These are phyloP conservation scores for Aspergillus sp. DNA, from an alignment of 2,329 filamentous ascomycete genomes.

Conservation along the genomic window DNA sequence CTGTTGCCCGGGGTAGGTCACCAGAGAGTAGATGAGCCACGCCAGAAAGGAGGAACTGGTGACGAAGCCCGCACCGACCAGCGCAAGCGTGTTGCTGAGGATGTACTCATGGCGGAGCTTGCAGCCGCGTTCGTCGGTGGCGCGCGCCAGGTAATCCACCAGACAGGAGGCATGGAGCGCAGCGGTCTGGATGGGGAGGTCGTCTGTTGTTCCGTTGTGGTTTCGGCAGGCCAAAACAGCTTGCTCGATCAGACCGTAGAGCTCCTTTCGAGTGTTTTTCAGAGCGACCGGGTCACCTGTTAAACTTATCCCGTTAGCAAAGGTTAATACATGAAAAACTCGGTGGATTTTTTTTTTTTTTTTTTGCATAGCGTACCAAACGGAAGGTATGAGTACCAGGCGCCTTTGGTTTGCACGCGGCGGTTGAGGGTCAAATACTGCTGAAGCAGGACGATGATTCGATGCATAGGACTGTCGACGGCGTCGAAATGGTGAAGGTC, in stretches of 20 bases:
- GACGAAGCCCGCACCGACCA: conserved; percentile 59
- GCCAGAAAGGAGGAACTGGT: conserved; percentile 57
- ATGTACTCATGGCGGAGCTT: conserved; percentile 46
- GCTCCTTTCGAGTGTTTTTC: too few relatives aligned
- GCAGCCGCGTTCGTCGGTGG: conserved; percentile 49
- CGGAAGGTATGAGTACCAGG: conserved; percentile 49
- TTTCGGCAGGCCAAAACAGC: conserved; percentile 5
- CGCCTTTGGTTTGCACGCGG: too few relatives aligned
- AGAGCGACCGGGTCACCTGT: too few relatives aligned
- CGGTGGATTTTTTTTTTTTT: too few relatives aligned
- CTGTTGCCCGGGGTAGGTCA: conserved; percentile 54
- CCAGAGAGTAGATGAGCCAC: conserved; percentile 55
- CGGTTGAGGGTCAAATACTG: conserved; percentile 58
- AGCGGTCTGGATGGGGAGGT: conserved; percentile 11
- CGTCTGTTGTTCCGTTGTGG: conserved; percentile 3
- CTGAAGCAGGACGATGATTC: conserved; percentile 50
- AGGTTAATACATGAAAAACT: too few relatives aligned
- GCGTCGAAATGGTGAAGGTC: conserved; percentile 44
- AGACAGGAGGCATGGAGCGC: conserved; percentile 15
- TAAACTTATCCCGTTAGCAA: too few relatives aligned
- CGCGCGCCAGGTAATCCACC: conserved; percentile 16
- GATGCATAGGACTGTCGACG: conserved; percentile 47
- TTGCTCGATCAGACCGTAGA: conserved; percentile 14
- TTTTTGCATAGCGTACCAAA: too few relatives aligned
- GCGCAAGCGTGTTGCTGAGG: conserved; percentile 45